Percentiles rank a stretch among this genome's conserved stretches.
Evolutionary conservation across 2,329 filamentous ascomycete genomes (phyloP).

Genomic region (Beauveria medogensis): DNA sequence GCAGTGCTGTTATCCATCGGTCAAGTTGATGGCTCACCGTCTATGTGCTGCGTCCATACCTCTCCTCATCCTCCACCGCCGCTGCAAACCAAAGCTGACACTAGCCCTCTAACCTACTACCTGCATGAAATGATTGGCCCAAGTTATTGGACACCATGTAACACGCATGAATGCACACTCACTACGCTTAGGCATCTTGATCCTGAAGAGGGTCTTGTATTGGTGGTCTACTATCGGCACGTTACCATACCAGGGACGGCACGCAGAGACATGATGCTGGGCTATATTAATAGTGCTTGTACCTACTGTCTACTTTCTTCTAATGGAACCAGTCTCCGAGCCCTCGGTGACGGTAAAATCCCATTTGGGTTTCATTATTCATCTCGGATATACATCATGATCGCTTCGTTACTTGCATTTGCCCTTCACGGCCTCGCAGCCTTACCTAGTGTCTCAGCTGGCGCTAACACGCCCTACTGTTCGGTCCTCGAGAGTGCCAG

Average conservation of each 20-base stretch:
- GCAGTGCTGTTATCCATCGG: background rate
- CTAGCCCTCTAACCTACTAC: background rate
- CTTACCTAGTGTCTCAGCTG: background rate
- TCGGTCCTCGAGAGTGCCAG: background rate
- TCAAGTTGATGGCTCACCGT: background rate
- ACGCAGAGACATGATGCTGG: background rate
- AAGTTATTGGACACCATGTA: background rate
- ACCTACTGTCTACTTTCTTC: background rate
- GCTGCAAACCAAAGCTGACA: background rate
- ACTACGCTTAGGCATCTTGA: background rate
- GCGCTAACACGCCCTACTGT: conserved; percentile 1
- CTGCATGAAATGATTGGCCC: background rate
- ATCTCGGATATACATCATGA: conserved; percentile 3
- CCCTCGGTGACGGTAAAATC: background rate
- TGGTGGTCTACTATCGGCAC: background rate
- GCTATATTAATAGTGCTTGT: background rate
- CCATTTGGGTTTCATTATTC: background rate
- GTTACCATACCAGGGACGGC: background rate
- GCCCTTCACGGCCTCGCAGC: conserved; percentile 5
- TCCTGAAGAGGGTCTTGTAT: background rate
- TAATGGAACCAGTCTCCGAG: background rate
- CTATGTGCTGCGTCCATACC: background rate
- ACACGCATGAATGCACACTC: background rate
- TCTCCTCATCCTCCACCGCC: background rate
- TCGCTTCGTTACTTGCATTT: background rate